Evolutionary conservation across 2,329 filamentous ascomycete species (phyloP), one percentile per base, ranked within the genome.

Genomic region (Myriosclerotinia curreyana): DNA sequence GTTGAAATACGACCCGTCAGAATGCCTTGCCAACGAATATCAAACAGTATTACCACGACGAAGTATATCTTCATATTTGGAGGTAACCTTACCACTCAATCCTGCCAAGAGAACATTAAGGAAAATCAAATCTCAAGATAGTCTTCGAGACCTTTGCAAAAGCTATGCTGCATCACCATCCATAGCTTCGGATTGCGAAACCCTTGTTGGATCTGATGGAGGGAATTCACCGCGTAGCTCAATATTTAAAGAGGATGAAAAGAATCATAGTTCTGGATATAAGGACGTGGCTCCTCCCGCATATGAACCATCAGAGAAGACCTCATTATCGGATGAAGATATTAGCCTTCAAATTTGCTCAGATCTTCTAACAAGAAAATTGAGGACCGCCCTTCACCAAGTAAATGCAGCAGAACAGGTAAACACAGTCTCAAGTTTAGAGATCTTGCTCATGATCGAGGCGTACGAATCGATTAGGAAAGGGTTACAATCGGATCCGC

Each of bases 391-490:
- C 25, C 64, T 74, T 2, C 68, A 68, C 22, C 63, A 66, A 31
- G 66, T 69, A 17, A 60, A 70, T 42, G 60, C 67, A 9, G 28
- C 34, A 5, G 67, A 65, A 42, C 52, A 54, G 2, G 58, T 42
- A 51, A 68, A 69, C 36, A 65, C 66, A 9, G 68, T 66, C 5
- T 72, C 71, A 36, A 70, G 71, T 46, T 59, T 74, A 9, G 70
- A 74, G 51, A 71, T 74, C 38, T 53, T 71, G 9, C 70, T 73
- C 40, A 72, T 74, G 71, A 74, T 74, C 31, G 72, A 74, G 63
- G 67, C 72, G 1, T 74, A 74, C 51, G 72, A 74, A 61, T 68
- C 66, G 1, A 62, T 72, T 3, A 69, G 70, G 46, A 60, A 68
- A 38, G 66, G 69, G 25, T 52, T 68, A 12, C 61, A 63, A 40